These are phyloP conservation scores for Crithidia expoeki DNA, from an alignment of 208 protist genomes.

Conservation along the genomic window DNA sequence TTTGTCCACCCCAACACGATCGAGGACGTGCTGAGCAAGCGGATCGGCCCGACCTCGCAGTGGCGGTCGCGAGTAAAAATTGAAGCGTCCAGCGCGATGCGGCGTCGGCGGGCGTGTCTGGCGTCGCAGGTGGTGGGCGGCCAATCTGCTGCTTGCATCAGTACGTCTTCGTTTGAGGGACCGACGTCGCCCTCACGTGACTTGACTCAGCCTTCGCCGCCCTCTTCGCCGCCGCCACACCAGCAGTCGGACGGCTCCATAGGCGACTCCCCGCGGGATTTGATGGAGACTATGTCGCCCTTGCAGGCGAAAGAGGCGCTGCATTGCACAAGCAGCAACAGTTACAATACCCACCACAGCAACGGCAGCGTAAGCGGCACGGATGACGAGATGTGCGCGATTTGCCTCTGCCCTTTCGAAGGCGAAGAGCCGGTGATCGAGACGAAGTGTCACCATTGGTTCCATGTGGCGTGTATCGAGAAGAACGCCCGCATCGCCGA, in stretches of 20 bases:
- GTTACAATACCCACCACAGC: not conserved
- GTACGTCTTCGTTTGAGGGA: not conserved
- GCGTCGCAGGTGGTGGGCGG: conserved; percentile 1
- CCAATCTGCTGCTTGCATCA: not conserved
- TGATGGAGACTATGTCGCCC: conserved; percentile 15
- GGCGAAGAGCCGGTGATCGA: conserved; percentile 45
- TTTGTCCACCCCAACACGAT: conserved; percentile 7
- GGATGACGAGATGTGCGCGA: conserved; percentile 42
- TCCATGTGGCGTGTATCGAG: conserved; percentile 72
- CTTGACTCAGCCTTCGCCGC: not conserved
- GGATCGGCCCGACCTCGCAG: conserved; percentile 16
- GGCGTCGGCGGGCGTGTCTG: not conserved
- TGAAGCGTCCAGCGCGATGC: not conserved
- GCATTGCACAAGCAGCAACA: not conserved
- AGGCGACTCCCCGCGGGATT: conserved; percentile 10
- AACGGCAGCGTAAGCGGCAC: not conserved
- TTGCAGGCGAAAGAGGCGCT: not conserved
- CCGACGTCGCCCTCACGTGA: not conserved
- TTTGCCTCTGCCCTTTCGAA: conserved; percentile 49
- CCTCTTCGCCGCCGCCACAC: not conserved
- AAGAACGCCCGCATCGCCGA: conserved; percentile 44
- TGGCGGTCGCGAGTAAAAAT: conserved; percentile 27
- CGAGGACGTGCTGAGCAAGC: conserved; percentile 15
- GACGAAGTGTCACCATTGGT: conserved; percentile 66
- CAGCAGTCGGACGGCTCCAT: not conserved